Evolutionary conservation across 176 grass and related monocot species (phyloP), one percentile per base, ranked within the genome.

Genomic region (Phoenix roebelenii): DNA sequence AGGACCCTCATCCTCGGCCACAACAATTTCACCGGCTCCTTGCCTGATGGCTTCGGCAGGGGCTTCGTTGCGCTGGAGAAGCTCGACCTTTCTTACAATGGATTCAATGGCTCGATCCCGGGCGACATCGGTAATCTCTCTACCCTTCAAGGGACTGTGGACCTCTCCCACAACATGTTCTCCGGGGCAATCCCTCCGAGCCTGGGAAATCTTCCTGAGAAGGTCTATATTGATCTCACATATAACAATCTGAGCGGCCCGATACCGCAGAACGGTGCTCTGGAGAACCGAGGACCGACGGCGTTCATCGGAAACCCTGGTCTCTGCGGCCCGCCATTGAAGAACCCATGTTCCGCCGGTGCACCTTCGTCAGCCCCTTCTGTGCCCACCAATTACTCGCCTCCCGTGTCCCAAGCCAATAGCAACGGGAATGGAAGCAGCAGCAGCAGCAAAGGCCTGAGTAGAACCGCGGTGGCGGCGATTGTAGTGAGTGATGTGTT

Each of bases 241-340:
- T 85, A 97, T n/a, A 97, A 97, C 84, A 85, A 91, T 67, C 50
- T 97, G 12, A 88, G 80, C 9, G 92, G 92, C 5, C 87, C 78
- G 2, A 88, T 97, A 26, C 92, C 92, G 4, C 92, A 78, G 75
- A 85, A 72, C 23, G 92, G 92, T 50, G 78, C 76, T 10, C 64
- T 97, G 25, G 78, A 74, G 66, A 97, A 91, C 77, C 67, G 84
- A 32, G 92, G 92, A 0, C 84, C 92, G 12, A 80, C 81, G 5
- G 84, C 87, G 23, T 91, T 91, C 74, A 53, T 88, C 3, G 92
- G 92, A 54, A 97, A 97, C 73, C 84, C 78, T 0, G 58, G 55
- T 0, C 78, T 97, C 24, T 97, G 92, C 22, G 92, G 92, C 3
- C 78, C 72, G 22, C 92, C 87, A 20, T 85, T 91, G 59, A 85